These are phyloP conservation scores for Glaciozyma martinii DNA, from an alignment of 768 basidiomycete species.

Conservation along the genomic window DNA sequence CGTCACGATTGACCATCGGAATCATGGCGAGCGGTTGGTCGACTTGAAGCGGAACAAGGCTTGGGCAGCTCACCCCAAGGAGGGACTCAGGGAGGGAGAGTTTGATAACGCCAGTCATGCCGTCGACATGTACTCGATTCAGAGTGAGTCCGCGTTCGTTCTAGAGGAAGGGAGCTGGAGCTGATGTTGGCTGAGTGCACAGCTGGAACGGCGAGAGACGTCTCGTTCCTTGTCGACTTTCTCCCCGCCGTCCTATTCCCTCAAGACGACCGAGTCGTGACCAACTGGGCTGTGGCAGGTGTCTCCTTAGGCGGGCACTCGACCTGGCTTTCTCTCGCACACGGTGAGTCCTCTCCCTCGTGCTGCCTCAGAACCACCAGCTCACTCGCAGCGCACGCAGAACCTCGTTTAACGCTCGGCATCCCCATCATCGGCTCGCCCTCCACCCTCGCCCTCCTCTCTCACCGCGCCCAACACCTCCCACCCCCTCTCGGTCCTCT, in stretches of 20 bases:
- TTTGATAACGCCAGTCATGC: conserved; percentile 18
- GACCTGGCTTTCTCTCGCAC: conserved; percentile 59
- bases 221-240: conserved; percentile 73
- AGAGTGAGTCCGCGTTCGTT: conserved; percentile 39
- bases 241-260: conserved; percentile 68
- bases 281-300: conserved; percentile 63
- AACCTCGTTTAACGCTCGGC: conserved; percentile 31
- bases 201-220: conserved; percentile 63
- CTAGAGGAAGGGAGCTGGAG: too few species aligned
- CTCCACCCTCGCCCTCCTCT: conserved; percentile 17
- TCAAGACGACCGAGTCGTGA: conserved; percentile 51
- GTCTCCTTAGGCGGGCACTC: conserved; percentile 78
- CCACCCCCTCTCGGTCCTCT: conserved; percentile 5
- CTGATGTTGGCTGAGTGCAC: background rate
- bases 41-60: conserved; percentile 42
- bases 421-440: conserved; percentile 35
- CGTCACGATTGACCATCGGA: conserved; percentile 50
- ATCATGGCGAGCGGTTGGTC: conserved; percentile 47
- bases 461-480: conserved; percentile 21
- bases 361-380: background rate
- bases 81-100: conserved; percentile 38
- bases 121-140: conserved; percentile 48
- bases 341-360: conserved; percentile 41
- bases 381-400: conserved; percentile 7
- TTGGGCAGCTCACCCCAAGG: conserved; percentile 36